Conservation (phyloP, 2,329 filamentous ascomycete genomes). For the Didymella glomerata region DNA sequence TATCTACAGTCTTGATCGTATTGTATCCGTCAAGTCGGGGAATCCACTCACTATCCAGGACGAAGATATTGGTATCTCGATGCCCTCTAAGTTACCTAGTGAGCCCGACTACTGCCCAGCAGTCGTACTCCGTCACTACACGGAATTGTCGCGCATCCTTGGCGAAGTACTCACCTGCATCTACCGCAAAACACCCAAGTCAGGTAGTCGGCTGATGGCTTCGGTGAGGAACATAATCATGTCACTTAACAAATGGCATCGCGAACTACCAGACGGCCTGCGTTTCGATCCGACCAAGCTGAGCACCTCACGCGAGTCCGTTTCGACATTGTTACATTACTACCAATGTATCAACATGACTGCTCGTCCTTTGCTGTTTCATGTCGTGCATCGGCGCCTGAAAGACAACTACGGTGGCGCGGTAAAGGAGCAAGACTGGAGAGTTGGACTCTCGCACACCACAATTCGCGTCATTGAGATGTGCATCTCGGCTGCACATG, state of each 20-base stretch:
- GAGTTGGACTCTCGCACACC: constrained; percentile 7
- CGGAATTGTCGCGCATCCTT: constrained; percentile 11
- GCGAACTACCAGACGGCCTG: constrained; percentile 11
- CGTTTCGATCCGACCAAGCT: constrained; percentile 16
- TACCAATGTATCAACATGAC: constrained; percentile 16
- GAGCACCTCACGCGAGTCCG: constrained; percentile 13
- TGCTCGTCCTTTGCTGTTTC: constrained; percentile 9
- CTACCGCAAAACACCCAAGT: constrained; percentile 13
- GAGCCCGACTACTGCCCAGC: constrained; percentile 16
- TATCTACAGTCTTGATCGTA: constrained; percentile 15
- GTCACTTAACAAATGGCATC: constrained; percentile 15
- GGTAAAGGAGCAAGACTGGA: constrained; percentile 11
- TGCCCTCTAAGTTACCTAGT: constrained; percentile 8
- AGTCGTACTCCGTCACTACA: constrained; percentile 12
- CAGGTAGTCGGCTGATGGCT: constrained; percentile 10
- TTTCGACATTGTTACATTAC: constrained; percentile 14
- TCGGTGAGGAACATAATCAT: constrained; percentile 14
- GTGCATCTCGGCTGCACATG: constrained; percentile 14
- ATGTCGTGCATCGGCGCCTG: constrained; percentile 12
- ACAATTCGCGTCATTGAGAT: constrained; percentile 14
- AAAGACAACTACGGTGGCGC: constrained; percentile 7
- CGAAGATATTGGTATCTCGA: constrained; percentile 15
- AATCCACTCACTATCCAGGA: constrained; percentile 15
- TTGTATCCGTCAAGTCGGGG: constrained; percentile 13
- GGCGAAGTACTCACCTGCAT: constrained; percentile 11